Conservation (phyloP, 176 grass and related monocot genomes). For the Aegilops umbellulata region DNA sequence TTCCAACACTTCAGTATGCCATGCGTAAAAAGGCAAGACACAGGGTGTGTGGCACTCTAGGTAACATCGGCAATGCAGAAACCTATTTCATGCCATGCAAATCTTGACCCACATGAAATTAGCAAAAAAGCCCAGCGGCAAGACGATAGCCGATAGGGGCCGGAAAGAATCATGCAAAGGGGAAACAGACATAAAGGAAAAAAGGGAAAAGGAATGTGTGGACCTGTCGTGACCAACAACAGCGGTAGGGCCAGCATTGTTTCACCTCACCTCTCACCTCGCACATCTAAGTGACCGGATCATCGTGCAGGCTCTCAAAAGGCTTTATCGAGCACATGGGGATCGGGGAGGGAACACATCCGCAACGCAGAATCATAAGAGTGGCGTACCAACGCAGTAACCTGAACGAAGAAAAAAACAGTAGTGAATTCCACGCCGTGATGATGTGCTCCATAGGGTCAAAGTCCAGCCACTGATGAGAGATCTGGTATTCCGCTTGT, state of each 20-base stretch:
- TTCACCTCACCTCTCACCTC: not conserved
- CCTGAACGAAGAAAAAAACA: slow-evolving; percentile 10
- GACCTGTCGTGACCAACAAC: slow-evolving; percentile 34
- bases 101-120: not conserved
- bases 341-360: slow-evolving; percentile 25
- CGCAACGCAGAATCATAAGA: slow-evolving; percentile 16
- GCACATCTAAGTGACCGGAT: slow-evolving; percentile 41
- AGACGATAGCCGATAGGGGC: slow-evolving; percentile 14
- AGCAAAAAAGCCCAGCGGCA: slow-evolving; percentile 30
- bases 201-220: slow-evolving; percentile 48
- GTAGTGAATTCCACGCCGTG: slow-evolving; percentile 3
- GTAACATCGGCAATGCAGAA: not conserved
- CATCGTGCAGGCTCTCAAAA: slow-evolving; percentile 29
- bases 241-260: slow-evolving; percentile 4
- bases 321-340: slow-evolving; percentile 39
- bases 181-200: slow-evolving; percentile 48
- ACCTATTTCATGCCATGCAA: slow-evolving; percentile 6
- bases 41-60: not conserved
- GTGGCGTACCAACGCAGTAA: slow-evolving; percentile 22
- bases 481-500: not conserved
- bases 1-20: not conserved
- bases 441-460: slow-evolving; percentile 28
- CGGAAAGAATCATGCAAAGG: slow-evolving; percentile 46
- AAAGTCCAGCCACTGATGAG: slow-evolving; percentile 10
- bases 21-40: not conserved